Base-by-base conservation (phyloP, 345 rosid genomes). In the Eutrema japonicum region DNA sequence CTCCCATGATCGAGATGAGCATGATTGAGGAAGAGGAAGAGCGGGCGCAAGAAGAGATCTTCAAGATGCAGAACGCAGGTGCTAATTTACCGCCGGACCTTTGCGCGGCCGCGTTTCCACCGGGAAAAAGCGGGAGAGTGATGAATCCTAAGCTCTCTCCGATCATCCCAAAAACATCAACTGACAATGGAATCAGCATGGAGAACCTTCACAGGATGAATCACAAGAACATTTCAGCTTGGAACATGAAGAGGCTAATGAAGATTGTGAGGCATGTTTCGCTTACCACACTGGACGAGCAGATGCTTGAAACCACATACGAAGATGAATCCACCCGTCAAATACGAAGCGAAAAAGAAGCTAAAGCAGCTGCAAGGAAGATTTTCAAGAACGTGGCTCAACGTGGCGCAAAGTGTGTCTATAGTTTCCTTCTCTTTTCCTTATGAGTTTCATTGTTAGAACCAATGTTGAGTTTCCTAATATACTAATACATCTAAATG, bases 241-340 rank as follows among this genome's bases (percentile, higher is more conserved):
- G 99, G 99, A 92, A 87, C 56, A 95, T 95, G 99, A 95, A 95
- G 85, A 87, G 96, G 66, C 76, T 95, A 83, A 82, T 95, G 83
- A 95, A 89, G 30, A 85, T 95, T 47, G 98, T 95, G 7, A 79
- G 90, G 68, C 76, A 83, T 3, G 99, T 91, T 8, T 76, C 91
- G 0, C 76, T 95, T 36, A 74, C 96, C 2, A 95, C 99, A 16
- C 65, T 95, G 78, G 97, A 89, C 26, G 99, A 95, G 65, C 96
- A 90, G 40, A 66, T 86, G 29, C 76, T 81, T 13, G 82, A 78
- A n/a, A 47, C 61, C 2, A 29, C 76, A 16, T 63, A 10, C 7
- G 94, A 83, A 68, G 97, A 89, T 56, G 97, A 88, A 32, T 73
- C 87, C 5, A 67, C 89, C 0, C 75, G 79, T 7, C 79, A 85